Percentiles rank a stretch among this genome's conserved stretches.
Conservation (phyloP, 1,284 basidiomycete genomes). For the Austroboletus niveus region DNA sequence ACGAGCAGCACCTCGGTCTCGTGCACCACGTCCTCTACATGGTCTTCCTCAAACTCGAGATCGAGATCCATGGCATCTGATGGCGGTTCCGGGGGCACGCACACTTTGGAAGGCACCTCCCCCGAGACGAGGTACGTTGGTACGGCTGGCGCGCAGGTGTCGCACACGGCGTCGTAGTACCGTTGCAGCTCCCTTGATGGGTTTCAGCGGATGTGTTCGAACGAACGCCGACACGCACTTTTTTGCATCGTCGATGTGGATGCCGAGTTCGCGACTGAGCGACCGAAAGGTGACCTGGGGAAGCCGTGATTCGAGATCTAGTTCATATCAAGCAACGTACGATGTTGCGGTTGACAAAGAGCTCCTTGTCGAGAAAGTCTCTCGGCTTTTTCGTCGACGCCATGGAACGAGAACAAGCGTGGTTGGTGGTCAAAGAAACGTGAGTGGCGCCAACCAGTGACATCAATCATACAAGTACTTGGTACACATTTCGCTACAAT, state of each 20-base stretch:
- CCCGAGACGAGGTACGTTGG: conserved; percentile 73
- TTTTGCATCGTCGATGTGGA: conserved; percentile 74
- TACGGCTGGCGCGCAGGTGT: conserved; percentile 41
- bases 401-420: background rate
- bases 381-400: conserved; percentile 48
- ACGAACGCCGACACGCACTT: conserved; percentile 43
- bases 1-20: conserved; percentile 52
- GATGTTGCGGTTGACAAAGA: conserved; percentile 60
- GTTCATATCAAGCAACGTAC: conserved; percentile 37
- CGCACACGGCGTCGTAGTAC: conserved; percentile 46
- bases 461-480: too few species aligned
- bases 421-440: background rate
- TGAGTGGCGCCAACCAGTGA: conserved; percentile 1
- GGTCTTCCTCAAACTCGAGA: conserved; percentile 36
- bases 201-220: too few species aligned
- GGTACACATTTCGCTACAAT: too few species aligned
- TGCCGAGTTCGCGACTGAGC: conserved; percentile 61
- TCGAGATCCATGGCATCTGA: conserved; percentile 45
- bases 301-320: background rate
- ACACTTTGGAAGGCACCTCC: background rate
- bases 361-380: conserved; percentile 62
- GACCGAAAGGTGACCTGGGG: conserved; percentile 70
- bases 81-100: conserved; percentile 1
- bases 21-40: conserved; percentile 34
- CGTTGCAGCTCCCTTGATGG: conserved; percentile 54